Evolutionary conservation across 139 green algal species (phyloP).

Genomic region (Chlamydomonas schloesseri): DNA sequence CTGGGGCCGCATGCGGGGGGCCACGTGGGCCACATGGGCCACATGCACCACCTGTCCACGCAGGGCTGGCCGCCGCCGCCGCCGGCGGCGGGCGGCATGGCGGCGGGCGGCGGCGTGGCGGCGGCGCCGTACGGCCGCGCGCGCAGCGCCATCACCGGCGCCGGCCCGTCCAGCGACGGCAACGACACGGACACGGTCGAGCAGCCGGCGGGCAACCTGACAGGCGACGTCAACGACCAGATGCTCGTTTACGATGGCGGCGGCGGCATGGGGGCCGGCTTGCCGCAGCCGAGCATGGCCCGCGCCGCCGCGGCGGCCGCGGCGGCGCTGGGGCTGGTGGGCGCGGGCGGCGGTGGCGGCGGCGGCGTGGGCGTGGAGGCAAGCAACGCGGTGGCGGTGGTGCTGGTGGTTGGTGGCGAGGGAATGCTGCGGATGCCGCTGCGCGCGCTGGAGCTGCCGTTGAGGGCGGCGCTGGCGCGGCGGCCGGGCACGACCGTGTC

Average conservation of each 20-base stretch:
- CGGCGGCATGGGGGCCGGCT: background rate
- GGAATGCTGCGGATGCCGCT: conserved; percentile 10
- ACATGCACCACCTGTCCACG: no score
- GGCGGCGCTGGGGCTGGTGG: background rate
- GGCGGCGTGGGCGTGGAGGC: conserved; percentile 31
- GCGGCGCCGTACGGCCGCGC: background rate
- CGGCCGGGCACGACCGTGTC: conserved; percentile 39
- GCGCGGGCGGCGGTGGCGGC: background rate
- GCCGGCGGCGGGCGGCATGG: background rate
- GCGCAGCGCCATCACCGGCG: background rate
- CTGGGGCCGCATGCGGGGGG: no score
- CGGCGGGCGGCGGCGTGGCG: background rate
- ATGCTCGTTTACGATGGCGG: background rate
- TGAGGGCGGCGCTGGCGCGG: conserved; percentile 8
- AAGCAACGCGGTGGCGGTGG: conserved; percentile 25
- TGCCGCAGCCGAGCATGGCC: background rate
- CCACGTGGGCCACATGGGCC: no score
- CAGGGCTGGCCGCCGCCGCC: background rate
- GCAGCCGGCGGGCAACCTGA: background rate
- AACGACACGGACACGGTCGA: background rate
- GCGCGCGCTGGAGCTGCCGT: conserved; percentile 25
- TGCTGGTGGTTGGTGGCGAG: conserved; percentile 10
- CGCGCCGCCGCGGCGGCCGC: background rate
- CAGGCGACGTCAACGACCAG: background rate
- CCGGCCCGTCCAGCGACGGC: background rate